Percentiles rank a stretch among this genome's conserved stretches.
phyloP scores from a whole-genome alignment of 345 rosid species.

The Brassica cretica region DNA sequence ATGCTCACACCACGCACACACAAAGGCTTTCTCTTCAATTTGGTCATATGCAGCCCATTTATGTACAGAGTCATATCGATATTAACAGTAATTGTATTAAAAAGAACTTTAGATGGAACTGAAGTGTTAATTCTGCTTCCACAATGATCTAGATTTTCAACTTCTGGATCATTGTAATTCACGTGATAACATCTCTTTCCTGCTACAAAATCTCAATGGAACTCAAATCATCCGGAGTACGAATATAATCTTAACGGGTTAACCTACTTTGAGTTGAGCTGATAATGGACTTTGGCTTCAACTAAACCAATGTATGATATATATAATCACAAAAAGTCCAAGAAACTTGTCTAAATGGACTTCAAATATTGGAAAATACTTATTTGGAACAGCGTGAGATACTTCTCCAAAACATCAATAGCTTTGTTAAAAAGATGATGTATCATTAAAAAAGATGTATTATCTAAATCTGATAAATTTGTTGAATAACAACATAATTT shows the following conservation, averaged over 20 bases:
- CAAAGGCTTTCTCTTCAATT: background rate
- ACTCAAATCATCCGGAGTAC: background rate
- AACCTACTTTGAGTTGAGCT: constrained; percentile 28
- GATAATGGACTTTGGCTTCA: constrained; percentile 44
- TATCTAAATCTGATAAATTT: background rate
- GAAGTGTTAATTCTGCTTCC: background rate
- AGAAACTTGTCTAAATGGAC: background rate
- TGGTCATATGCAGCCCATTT: background rate
- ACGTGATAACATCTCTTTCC: background rate
- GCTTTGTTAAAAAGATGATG: background rate
- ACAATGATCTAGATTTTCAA: background rate
- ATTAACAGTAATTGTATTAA: background rate
- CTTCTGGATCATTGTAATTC: background rate
- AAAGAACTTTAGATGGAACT: background rate
- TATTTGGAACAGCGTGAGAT: background rate
- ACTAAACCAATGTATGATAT: background rate
- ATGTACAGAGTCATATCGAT: background rate
- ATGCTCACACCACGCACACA: background rate
- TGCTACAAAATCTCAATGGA: constrained; percentile 30
- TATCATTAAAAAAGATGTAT: background rate
- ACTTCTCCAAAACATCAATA: background rate
- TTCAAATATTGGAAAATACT: background rate
- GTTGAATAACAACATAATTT: background rate
- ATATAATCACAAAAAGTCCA: constrained; percentile 4
- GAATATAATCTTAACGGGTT: background rate